A percentile compares a stretch with the other conserved stretches of the same genome.
These are phyloP conservation scores for Heterobasidion parviporum DNA, from an alignment of 1,284 basidiomycete genomes.

Conservation along the genomic window DNA sequence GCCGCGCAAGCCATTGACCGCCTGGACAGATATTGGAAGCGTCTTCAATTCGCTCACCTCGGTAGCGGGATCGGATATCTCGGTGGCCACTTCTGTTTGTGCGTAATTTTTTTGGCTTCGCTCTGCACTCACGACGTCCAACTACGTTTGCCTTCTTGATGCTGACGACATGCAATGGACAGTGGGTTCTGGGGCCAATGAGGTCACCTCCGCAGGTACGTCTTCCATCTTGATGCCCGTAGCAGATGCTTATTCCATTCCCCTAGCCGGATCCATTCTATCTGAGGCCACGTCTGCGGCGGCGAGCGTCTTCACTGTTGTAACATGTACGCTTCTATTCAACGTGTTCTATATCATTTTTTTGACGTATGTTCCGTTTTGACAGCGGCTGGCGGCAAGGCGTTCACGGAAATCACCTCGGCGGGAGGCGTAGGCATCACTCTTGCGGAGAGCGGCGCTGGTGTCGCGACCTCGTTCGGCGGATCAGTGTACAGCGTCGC, in stretches of 20 bases:
- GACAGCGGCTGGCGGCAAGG: conserved; percentile 34
- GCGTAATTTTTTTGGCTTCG: not conserved
- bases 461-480: conserved; percentile 39
- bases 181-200: conserved; percentile 12
- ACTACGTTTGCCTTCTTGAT: not conserved
- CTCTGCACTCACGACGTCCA: not conserved
- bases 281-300: conserved; percentile 23
- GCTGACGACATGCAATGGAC: not conserved
- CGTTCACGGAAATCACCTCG: conserved; percentile 33
- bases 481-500: conserved; percentile 40
- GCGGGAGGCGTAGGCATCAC: conserved; percentile 46
- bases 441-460: conserved; percentile 36
- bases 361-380: not conserved
- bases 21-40: not conserved
- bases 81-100: not conserved
- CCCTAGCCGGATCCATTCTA: conserved; percentile 8
- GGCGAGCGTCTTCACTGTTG: conserved; percentile 28
- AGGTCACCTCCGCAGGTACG: conserved; percentile 16
- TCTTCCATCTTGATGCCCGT: not conserved
- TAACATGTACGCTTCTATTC: conserved; percentile 38
- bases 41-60: not conserved
- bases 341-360: not conserved
- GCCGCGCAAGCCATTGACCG: not conserved
- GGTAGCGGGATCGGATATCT: not conserved
- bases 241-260: not conserved